Base-by-base conservation (phyloP, 805 yeast genomes). In the Kodamaea hsintzibuensis region DNA sequence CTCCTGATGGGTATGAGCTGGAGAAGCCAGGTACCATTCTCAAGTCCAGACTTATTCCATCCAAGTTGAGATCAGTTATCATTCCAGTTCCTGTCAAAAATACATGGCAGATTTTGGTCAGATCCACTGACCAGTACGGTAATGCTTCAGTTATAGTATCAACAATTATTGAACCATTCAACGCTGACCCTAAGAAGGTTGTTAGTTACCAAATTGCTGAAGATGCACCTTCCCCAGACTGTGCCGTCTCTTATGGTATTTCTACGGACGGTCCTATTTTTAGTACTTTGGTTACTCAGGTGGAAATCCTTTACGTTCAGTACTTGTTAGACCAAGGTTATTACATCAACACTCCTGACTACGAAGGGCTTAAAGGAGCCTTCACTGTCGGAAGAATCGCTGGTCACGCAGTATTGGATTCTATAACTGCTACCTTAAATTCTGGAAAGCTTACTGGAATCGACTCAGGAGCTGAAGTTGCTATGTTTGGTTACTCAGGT, bases 401-500 rank as follows among this genome's bases (percentile, higher is more conserved):
- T 1, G 77, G 70, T 1, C 61, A 63, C 10, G 65, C 66, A 7
- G 58, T 60, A 0, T 65, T 72, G 48, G 70, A 72, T 50, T 57
- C 69, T 2, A 52, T 72, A 17, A 51, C 71, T 47, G 76, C 67
- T 2, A 55, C 62, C 1, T 58, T 71, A 37, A 42, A 53, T 7
- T 44, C 60, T 9, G 52, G 46, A 2, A 42, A 56, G 8, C 39
- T 43, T 33, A 57, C 70, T 1, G 64, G 63, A 1, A 45, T 66
- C 19, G 43, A 50, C n/a, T 27, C 56, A 10, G 58, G 60, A 43
- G 64, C 72, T 4, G 33, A 55, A 13, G 55, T 59, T 10, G 57
- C 51, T 10, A 44, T 71, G 50, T 69, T 70, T 70, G 77, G 77
- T 1, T 72, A 66, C 46, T 68, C 73, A 1, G 77, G 77, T 10